Base-by-base conservation (phyloP, 1,284 basidiomycete genomes). In the Rhodotorula sp. region DNA sequence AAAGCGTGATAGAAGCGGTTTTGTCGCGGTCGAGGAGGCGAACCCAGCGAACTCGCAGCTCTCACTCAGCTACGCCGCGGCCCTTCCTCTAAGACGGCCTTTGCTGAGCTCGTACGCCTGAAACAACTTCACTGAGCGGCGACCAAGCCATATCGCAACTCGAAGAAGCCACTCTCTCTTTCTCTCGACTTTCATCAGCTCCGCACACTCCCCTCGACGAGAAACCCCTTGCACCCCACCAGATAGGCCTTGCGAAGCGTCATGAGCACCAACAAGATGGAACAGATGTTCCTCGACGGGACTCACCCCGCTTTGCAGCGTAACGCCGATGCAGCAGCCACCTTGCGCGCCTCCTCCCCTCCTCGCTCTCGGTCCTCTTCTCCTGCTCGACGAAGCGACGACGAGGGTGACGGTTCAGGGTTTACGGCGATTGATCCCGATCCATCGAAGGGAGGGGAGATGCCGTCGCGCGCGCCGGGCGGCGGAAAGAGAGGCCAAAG, bases 231-330 rank as follows among this genome's bases (percentile, higher is more conserved):
- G 4, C 15, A 19, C 24, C 30, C 7, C 30, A 13, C 49, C 24
- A 27, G 32, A 44, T 17, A 44, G 39, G 39, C 39, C 3, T 44
- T 3, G 13, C 7, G 9, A 44, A 13, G 5, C 7, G 19, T 6
- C 15, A 66, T 63, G 53, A 39, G 32, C 11, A 51, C 52, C 57
- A 58, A 66, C 52, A 15, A 13, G 6, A 59, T 66, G 36, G 74
- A 75, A 52, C 66, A 67, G 22, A 57, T 60, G 9, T 75, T 67
- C 66, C 56, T 75, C 56, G 71, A 75, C 55, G 74, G 74, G 8
- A 71, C 71, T 9, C 74, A 75, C 57, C 74, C 74, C 17, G 74
- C 74, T 19, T 54, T 75, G n/a, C 29, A 32, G 1, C 66, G 71
- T 34, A 56, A 71, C 57, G 71, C 67, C 27, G 44, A 62, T 10